Evolutionary conservation across 441 rosid species (phyloP).

Genomic region (Mallotus japonicus): DNA sequence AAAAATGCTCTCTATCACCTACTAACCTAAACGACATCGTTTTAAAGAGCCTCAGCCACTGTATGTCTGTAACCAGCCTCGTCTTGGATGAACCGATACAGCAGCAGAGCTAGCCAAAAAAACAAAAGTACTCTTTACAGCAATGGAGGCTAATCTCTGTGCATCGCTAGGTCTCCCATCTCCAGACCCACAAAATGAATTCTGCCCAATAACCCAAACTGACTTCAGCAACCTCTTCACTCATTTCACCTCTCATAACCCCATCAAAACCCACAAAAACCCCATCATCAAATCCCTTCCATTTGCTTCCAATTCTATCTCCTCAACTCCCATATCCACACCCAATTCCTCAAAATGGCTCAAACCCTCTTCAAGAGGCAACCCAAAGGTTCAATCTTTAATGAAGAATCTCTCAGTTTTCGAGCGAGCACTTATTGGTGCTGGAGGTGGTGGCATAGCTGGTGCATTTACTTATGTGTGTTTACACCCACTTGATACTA

Average conservation of each 20-base stretch:
- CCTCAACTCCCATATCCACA: slow-evolving; percentile 17
- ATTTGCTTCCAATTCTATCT: slow-evolving; percentile 28
- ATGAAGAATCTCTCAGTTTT: slow-evolving; percentile 64
- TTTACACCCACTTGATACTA: slow-evolving; percentile 76
- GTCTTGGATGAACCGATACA: neutral
- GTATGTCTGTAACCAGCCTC: neutral
- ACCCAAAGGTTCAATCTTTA: slow-evolving; percentile 45
- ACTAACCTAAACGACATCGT: neutral
- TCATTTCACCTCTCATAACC: slow-evolving; percentile 31
- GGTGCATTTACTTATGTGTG: slow-evolving; percentile 94
- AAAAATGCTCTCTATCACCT: too few relatives aligned
- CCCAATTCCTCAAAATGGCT: slow-evolving; percentile 41
- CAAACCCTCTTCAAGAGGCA: slow-evolving; percentile 46
- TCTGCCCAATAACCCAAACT: slow-evolving; percentile 12
- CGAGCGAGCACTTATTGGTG: slow-evolving; percentile 85
- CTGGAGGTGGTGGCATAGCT: slow-evolving; percentile 83
- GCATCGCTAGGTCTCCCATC: slow-evolving; percentile 52
- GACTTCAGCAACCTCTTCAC: slow-evolving; percentile 41
- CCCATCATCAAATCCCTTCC: slow-evolving; percentile 23
- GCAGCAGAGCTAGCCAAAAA: neutral
- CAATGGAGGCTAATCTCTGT: slow-evolving; percentile 63
- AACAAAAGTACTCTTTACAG: neutral
- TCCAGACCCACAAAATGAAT: slow-evolving; percentile 29
- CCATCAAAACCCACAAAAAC: slow-evolving; percentile 1
- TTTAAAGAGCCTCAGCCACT: neutral